Conservation (phyloP, 139 green algal species). For the Dunaliella sp. region DNA sequence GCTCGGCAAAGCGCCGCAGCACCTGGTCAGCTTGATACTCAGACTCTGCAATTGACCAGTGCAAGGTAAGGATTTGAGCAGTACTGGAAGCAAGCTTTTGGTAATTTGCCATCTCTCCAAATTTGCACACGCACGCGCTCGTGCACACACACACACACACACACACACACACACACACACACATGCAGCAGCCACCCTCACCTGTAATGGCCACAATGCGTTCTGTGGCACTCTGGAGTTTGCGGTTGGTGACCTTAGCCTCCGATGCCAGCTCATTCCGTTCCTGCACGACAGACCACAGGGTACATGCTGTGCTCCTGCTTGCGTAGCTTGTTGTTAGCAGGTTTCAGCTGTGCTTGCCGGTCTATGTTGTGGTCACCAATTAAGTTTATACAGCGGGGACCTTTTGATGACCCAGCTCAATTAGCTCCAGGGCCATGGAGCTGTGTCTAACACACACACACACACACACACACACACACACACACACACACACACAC, state of each 20-base stretch:
- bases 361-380: too few species aligned
- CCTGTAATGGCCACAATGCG: constrained; percentile 41
- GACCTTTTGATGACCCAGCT: too few species aligned
- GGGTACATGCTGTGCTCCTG: too few species aligned
- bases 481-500: too few species aligned
- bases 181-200: background rate
- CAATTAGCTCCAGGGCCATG: too few species aligned
- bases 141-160: background rate
- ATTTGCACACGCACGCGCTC: background rate
- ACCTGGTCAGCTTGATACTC: constrained; percentile 26
- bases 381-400: too few species aligned
- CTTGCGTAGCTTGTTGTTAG: too few species aligned
- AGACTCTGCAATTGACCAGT: constrained; percentile 8
- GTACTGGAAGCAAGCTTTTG: background rate
- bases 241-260: constrained; percentile 27
- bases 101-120: too few species aligned
- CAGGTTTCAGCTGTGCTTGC: too few species aligned
- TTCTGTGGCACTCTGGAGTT: constrained; percentile 34
- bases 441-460: too few species aligned
- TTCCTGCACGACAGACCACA: too few species aligned
- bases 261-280: constrained; percentile 32
- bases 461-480: too few species aligned
- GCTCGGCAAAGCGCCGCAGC: constrained; percentile 4
- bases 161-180: background rate
- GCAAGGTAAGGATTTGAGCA: background rate